phyloP scores from a whole-genome alignment of 345 rosid species.

The Eucalyptus tenuipes region DNA sequence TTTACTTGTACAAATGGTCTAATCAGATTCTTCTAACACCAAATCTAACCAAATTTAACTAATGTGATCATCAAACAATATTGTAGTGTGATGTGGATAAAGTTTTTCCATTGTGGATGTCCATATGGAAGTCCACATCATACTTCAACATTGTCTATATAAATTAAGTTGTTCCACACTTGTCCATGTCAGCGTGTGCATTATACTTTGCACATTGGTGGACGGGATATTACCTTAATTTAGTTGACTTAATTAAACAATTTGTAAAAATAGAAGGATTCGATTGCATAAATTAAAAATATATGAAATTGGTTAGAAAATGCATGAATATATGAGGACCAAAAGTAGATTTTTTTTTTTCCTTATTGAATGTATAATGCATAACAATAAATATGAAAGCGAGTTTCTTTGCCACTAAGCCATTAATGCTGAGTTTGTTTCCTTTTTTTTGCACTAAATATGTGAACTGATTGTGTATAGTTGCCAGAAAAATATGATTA shows the following conservation, averaged over 20 bases:
- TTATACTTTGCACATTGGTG: background rate
- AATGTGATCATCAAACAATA: background rate
- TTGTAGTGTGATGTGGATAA: background rate
- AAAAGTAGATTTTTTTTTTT: background rate
- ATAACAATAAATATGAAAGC: background rate
- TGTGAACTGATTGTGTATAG: background rate
- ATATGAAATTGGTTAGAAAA: background rate
- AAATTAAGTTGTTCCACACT: background rate
- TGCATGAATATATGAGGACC: background rate
- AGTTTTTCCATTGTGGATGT: background rate
- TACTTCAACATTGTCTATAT: background rate
- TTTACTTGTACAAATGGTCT: background rate
- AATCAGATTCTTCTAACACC: background rate
- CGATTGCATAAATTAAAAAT: background rate
- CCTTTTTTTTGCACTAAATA: background rate
- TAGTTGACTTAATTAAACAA: background rate
- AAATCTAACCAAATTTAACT: background rate
- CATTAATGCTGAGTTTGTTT: background rate
- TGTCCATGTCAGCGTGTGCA: fast-evolving
- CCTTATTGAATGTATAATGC: too few species aligned
- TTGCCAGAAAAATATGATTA: background rate
- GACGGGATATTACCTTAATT: background rate
- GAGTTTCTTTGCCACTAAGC: background rate
- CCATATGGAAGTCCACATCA: background rate
- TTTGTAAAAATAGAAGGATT: too few species aligned